Percentiles rank a stretch among this genome's conserved stretches.
Evolutionary conservation across 257 asterid genomes (phyloP).

Genomic region (Voacanga thouarsii): DNA sequence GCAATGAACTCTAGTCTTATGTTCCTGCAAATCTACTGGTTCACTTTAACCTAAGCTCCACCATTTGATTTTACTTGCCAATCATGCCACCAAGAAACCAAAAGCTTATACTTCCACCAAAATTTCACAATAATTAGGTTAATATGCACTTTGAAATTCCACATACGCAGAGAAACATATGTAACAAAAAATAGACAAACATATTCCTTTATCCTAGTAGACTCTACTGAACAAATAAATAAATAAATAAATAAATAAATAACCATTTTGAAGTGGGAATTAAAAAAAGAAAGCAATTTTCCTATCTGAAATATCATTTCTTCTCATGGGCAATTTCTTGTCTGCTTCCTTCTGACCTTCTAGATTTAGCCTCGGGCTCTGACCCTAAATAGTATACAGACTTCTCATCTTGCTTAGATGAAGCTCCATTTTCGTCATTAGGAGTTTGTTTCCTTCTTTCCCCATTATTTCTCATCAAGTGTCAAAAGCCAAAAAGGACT

Average conservation of each 20-base stretch:
- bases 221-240: too few species aligned
- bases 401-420: slow-evolving; percentile 37
- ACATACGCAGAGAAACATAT: too few species aligned
- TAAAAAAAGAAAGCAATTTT: background rate
- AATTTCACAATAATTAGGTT: background rate
- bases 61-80: background rate
- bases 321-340: background rate
- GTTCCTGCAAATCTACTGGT: background rate
- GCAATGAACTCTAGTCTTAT: slow-evolving; percentile 61
- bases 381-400: slow-evolving; percentile 36
- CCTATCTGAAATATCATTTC: background rate
- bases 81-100: background rate
- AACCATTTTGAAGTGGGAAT: too few species aligned
- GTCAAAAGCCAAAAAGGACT: background rate
- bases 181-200: too few species aligned
- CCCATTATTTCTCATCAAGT: slow-evolving; percentile 32
- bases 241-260: too few species aligned
- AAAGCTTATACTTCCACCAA: background rate
- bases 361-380: slow-evolving; percentile 27
- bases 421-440: slow-evolving; percentile 43
- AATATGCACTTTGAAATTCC: background rate
- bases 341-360: slow-evolving; percentile 12
- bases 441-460: slow-evolving; percentile 41
- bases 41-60: background rate
- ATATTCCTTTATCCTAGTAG: too few species aligned